A percentile compares a stretch with the other conserved stretches of the same genome.
Conservation (phyloP, 768 basidiomycete genomes). For the Termitomyces titanicus region DNA sequence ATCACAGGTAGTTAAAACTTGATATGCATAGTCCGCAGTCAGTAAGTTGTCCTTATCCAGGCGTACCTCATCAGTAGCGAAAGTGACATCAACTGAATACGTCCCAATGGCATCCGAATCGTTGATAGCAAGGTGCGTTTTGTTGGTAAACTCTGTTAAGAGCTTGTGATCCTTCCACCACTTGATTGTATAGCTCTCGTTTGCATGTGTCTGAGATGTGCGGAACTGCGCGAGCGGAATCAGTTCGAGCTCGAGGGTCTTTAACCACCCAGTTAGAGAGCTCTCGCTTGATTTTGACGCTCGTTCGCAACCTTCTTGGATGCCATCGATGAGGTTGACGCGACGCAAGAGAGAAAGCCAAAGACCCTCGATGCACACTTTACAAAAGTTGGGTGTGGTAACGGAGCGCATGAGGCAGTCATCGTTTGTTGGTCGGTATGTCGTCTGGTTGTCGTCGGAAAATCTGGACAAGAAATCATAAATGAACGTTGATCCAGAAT, state of each 20-base stretch:
- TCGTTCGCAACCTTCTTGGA: slow-evolving; percentile 36
- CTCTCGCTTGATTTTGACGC: not conserved
- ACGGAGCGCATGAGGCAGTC: slow-evolving; percentile 81
- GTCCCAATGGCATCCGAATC: slow-evolving; percentile 32
- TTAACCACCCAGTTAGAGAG: slow-evolving; percentile 17
- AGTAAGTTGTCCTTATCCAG: slow-evolving; percentile 33
- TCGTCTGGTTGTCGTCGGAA: slow-evolving; percentile 58
- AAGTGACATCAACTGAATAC: slow-evolving; percentile 46
- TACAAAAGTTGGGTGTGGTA: slow-evolving; percentile 69
- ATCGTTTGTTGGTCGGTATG: slow-evolving; percentile 80
- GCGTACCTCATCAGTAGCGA: slow-evolving; percentile 55
- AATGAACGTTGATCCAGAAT: not conserved
- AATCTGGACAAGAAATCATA: slow-evolving; percentile 38
- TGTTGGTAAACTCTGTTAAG: slow-evolving; percentile 45
- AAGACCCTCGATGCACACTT: slow-evolving; percentile 67
- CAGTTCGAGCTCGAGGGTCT: slow-evolving; percentile 44
- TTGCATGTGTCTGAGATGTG: slow-evolving; percentile 20
- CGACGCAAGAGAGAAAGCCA: slow-evolving; percentile 63
- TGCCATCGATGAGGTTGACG: slow-evolving; percentile 58
- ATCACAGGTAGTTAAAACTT: slow-evolving; percentile 7
- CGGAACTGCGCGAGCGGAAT: slow-evolving; percentile 61
- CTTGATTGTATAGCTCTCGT: slow-evolving; percentile 51
- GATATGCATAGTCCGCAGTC: slow-evolving; percentile 2
- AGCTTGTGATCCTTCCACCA: slow-evolving; percentile 50
- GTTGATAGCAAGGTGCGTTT: slow-evolving; percentile 42